Base-by-base conservation (phyloP, 176 grass and related monocot genomes). In the Cenchrus fungigraminus region DNA sequence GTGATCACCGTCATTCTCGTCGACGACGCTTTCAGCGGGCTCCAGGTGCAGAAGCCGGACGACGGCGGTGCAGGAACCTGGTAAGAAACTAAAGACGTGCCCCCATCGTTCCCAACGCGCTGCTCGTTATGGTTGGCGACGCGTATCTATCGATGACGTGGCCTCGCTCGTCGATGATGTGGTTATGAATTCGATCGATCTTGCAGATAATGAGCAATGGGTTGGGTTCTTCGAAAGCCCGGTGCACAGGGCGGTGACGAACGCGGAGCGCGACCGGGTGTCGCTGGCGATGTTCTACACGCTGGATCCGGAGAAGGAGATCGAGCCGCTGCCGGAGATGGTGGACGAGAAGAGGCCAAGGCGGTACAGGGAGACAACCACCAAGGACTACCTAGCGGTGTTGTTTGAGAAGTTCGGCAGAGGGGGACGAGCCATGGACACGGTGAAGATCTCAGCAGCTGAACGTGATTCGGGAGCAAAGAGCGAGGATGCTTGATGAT, bases 241-340 rank as follows among this genome's bases (percentile, higher is more conserved):
- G 0, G 49, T 92, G 43, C 90, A 92, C 65, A 58, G 81, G 12
- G 93, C 84, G 2, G 58, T 66, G 64, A 83, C 85, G 0, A 87
- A 86, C 9, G 11, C 43, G 0, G 57, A 70, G 20, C 81, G 20
- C 0, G 82, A 81, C 29, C 54, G 90, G 59, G 45, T 88, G 58
- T 92, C 88, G 16, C 1, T 87, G 55, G 88, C 22, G 22, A 82
- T 84, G 85, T 92, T 95, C 77, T 87, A 90, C 70, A 29, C 50
- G 54, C 22, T 67, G 25, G 83, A 86, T 0, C 50, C 52, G 5
- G 83, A 95, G 44, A 72, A 71, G 20, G 64, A 89, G 40, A 16
- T 92, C 4, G 74, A 79, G 58, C 86, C 86, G 17, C 83, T 55
- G 44, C 74, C 82, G 12, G 74, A 74, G 67, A 53, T 90, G 47